These are phyloP conservation scores for Aspergillus sp. DNA, from an alignment of 2,329 filamentous ascomycete species.

Conservation along the genomic window DNA sequence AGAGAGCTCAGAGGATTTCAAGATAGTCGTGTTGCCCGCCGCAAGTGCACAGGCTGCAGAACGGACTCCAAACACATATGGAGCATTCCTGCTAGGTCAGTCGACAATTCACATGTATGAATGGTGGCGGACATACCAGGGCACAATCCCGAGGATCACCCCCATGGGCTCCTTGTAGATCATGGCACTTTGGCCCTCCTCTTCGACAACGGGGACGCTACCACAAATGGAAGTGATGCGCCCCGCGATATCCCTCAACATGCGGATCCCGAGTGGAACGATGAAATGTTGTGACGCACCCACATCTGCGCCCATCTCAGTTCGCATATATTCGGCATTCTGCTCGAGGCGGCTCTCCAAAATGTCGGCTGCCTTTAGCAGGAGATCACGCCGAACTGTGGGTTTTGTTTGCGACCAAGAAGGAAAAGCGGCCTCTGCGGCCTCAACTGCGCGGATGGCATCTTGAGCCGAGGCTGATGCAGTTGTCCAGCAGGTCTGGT, in stretches of 20 bases:
- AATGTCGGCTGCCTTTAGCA: conserved; percentile 69
- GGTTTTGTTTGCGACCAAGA: conserved; percentile 67
- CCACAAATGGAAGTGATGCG: conserved; percentile 51
- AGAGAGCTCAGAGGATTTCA: conserved; percentile 69
- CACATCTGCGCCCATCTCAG: conserved; percentile 55
- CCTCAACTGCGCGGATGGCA: conserved; percentile 51
- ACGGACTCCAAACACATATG: conserved; percentile 52
- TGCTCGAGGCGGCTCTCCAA: conserved; percentile 49
- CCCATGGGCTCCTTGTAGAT: conserved; percentile 74
- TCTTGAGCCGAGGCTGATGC: conserved; percentile 53
- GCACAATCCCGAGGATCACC: conserved; percentile 74
- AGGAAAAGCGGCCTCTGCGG: conserved; percentile 65
- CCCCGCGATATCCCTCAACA: conserved; percentile 54
- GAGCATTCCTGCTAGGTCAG: conserved; percentile 51
- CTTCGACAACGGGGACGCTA: conserved; percentile 50
- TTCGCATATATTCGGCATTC: conserved; percentile 59
- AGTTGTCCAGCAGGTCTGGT: conserved; percentile 56
- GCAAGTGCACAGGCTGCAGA: conserved; percentile 64
- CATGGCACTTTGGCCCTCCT: conserved; percentile 61
- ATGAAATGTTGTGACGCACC: conserved; percentile 35
- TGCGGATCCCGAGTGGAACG: conserved; percentile 33
- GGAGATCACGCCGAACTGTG: conserved; percentile 64
- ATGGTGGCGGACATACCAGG: conserved; percentile 61
- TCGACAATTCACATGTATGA: not conserved
- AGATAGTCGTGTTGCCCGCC: conserved; percentile 70